A percentile compares a stretch with the other conserved stretches of the same genome.
These are phyloP conservation scores for Esteya vermicola DNA, from an alignment of 2,329 filamentous ascomycete species.

Conservation along the genomic window DNA sequence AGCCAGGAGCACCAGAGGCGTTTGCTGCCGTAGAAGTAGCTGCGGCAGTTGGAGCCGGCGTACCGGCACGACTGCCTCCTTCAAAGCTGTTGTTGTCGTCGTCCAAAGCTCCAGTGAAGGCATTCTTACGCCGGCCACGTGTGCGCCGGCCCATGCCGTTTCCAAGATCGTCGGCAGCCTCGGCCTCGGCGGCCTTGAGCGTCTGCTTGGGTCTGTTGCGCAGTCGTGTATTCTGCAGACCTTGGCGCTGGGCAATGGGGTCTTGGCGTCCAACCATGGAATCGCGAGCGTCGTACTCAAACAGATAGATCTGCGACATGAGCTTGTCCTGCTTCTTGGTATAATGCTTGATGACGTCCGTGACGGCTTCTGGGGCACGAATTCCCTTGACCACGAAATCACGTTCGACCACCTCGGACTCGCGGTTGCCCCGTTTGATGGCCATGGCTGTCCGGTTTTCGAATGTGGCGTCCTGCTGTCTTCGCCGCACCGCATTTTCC, in stretches of 20 bases:
- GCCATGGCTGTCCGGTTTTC: constrained; percentile 25
- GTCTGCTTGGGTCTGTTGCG: constrained; percentile 44
- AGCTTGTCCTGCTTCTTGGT: constrained; percentile 36
- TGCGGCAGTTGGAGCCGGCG: constrained; percentile 20
- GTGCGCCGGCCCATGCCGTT: constrained; percentile 27
- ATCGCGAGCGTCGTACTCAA: constrained; percentile 44
- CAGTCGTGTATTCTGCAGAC: constrained; percentile 37
- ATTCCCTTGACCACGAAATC: constrained; percentile 42
- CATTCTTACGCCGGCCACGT: constrained; percentile 33
- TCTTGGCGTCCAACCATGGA: constrained; percentile 46
- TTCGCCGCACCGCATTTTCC: constrained; percentile 38
- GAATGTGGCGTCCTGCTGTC: constrained; percentile 23
- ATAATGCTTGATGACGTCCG: constrained; percentile 31
- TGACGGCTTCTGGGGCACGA: constrained; percentile 27
- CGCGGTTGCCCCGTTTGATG: constrained; percentile 26
- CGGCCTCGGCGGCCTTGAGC: constrained; percentile 41
- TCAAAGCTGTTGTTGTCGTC: constrained; percentile 35
- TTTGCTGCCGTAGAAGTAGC: background rate
- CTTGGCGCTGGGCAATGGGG: constrained; percentile 39
- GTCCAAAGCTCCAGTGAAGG: too few relatives aligned
- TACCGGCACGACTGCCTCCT: constrained; percentile 38
- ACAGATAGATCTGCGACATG: constrained; percentile 45
- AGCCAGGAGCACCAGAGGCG: background rate
- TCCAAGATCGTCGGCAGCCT: constrained; percentile 24
- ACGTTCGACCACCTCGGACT: constrained; percentile 29